phyloP scores from a whole-genome alignment of 257 asterid species.

The Nicotiana noctiflora region DNA sequence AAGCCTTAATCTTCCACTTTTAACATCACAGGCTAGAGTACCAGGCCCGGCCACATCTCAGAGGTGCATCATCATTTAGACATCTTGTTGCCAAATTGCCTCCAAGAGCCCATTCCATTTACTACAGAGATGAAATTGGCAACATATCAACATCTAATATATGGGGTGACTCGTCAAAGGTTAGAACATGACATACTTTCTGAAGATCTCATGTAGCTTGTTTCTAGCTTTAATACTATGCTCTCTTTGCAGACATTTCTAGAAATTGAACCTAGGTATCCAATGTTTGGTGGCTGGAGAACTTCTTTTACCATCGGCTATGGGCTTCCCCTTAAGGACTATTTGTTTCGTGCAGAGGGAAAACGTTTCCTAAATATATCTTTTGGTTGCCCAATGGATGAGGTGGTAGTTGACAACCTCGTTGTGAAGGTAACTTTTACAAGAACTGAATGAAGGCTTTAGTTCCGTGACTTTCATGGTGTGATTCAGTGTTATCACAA shows the following conservation, averaged over 20 bases:
- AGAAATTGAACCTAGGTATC: conserved; percentile 94
- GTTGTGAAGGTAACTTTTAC: conserved; percentile 61
- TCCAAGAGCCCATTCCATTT: conserved; percentile 87
- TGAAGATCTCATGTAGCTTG: conserved; percentile 5
- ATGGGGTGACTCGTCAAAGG: conserved; percentile 72
- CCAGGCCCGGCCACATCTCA: conserved; percentile 65
- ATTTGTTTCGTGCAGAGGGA: conserved; percentile 76
- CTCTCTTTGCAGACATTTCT: conserved; percentile 62
- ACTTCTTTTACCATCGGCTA: conserved; percentile 91
- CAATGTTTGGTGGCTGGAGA: conserved; percentile 99
- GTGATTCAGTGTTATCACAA: not conserved
- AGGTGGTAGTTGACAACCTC: conserved; percentile 74
- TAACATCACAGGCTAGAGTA: conserved; percentile 65
- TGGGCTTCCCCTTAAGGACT: conserved; percentile 84
- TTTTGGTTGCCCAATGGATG: conserved; percentile 80
- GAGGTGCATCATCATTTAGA: conserved; percentile 81
- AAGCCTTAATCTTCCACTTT: not conserved
- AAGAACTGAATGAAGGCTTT: conserved; percentile 7
- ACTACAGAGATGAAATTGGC: conserved; percentile 96
- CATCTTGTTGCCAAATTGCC: conserved; percentile 75
- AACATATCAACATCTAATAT: conserved; percentile 90
- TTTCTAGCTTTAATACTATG: conserved; percentile 15
- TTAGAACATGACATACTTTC: conserved; percentile 18
- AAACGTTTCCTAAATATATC: conserved; percentile 65
- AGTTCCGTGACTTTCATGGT: not conserved